Conservation (phyloP, 176 grass and related monocot genomes). For the Carex pumila region DNA sequence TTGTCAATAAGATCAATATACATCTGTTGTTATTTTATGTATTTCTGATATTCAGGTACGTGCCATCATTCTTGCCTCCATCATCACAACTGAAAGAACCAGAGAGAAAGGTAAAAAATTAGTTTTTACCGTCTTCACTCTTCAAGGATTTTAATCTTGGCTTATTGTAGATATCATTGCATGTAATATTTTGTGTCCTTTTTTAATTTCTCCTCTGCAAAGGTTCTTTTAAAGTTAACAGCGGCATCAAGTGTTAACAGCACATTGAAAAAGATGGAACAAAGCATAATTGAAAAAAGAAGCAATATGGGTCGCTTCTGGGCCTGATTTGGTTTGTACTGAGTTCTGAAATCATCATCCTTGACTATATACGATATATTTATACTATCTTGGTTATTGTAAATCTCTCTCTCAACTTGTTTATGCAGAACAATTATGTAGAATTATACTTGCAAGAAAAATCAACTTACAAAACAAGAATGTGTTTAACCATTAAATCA, state of each 20-base stretch:
- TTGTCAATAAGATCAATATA: neutral
- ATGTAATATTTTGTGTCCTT: neutral
- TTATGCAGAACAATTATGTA: neutral
- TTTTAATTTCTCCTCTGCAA: neutral
- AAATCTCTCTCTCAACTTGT: conserved; percentile 1
- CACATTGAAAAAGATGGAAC: neutral
- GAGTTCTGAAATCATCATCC: neutral
- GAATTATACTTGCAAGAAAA: neutral
- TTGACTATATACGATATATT: neutral
- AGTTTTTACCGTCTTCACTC: neutral
- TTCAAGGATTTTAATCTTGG: neutral
- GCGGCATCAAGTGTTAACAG: neutral
- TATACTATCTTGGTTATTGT: neutral
- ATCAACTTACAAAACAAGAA: neutral
- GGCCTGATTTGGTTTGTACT: neutral
- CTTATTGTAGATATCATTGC: neutral
- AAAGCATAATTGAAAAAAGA: neutral
- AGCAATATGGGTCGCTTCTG: neutral
- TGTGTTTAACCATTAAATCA: neutral
- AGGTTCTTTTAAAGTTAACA: neutral
- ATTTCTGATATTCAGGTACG: conserved; percentile 71
- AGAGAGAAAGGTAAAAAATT: conserved; percentile 77
- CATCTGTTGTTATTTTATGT: conserved; percentile 6
- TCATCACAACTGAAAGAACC: conserved; percentile 66
- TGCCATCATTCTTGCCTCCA: conserved; percentile 95